A percentile compares a stretch with the other conserved stretches of the same genome.
phyloP scores from a whole-genome alignment of 352 stramenopile genomes.

The Globisporangium splendens region DNA sequence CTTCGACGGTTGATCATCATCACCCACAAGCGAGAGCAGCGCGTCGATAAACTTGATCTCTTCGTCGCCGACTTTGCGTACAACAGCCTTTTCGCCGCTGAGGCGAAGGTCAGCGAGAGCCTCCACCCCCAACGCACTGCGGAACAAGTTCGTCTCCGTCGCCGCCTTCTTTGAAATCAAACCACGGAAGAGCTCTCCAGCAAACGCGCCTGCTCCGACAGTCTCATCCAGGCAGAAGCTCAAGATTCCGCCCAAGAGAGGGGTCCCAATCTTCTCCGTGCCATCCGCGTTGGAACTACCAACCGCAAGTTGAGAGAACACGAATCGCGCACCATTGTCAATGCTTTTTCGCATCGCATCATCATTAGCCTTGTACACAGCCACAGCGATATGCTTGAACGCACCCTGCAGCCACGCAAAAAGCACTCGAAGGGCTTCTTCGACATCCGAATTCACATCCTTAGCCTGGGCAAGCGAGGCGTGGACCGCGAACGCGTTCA shows the following conservation, averaged over 20 bases:
- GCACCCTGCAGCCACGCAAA: slow-evolving; percentile 15
- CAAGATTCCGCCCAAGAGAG: slow-evolving; percentile 27
- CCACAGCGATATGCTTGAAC: slow-evolving; percentile 15
- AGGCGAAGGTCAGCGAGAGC: slow-evolving; percentile 23
- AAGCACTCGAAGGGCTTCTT: slow-evolving; percentile 3
- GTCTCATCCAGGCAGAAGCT: slow-evolving; percentile 25
- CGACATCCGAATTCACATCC: background rate
- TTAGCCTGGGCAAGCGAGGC: background rate
- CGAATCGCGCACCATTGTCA: slow-evolving; percentile 6
- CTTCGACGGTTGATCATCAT: slow-evolving; percentile 18
- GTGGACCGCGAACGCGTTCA: slow-evolving; percentile 12
- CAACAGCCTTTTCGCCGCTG: slow-evolving; percentile 4
- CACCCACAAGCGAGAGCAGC: slow-evolving; percentile 21
- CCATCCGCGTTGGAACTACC: background rate
- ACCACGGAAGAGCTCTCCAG: slow-evolving; percentile 26
- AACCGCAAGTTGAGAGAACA: slow-evolving; percentile 9
- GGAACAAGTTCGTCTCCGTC: slow-evolving; percentile 11
- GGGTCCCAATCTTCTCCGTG: background rate
- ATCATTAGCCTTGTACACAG: background rate
- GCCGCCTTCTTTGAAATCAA: slow-evolving; percentile 3
- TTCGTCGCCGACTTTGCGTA: slow-evolving; percentile 12
- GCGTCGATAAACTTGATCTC: slow-evolving; percentile 31
- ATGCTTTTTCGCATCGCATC: slow-evolving; percentile 1
- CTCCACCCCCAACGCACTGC: slow-evolving; percentile 33
- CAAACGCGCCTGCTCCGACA: slow-evolving; percentile 18